Evolutionary conservation across 225 moss, liverwort and hornwort species (phyloP), one percentile per base, ranked within the genome.

Genomic region (Physcomitrellopsis africana): DNA sequence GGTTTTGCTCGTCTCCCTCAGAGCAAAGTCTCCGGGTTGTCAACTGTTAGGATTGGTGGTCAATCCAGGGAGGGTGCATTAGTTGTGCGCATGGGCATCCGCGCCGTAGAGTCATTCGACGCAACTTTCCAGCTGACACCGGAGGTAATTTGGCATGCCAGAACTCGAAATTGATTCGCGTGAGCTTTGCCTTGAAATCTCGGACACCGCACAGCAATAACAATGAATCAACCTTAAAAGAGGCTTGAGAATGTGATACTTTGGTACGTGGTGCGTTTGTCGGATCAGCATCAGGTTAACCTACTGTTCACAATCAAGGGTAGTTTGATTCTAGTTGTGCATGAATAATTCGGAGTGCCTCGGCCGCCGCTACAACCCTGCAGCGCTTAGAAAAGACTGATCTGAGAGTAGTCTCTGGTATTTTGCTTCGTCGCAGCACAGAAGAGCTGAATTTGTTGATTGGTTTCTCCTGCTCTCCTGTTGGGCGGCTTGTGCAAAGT

Each of bases 101-200:
- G 87, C 54, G 87, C 87, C 17, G 87, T 87, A 10, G 84, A 87
- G 67, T 81, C 87, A 54, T 87, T 87, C 59, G 87, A 87, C 53
- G 87, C 87, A 5, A 67, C 79, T 2, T 87, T 87, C 60, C 84
- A 84, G 81, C 84, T 87, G 13, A 79, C 79, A n/a, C n/a, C 79
- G 17, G 87, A 87, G 81, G 87, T 84, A 68, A 57, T 62, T 61
- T 23, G n/a, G 17, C 10, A 10, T 46, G 58, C 60, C 65, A 16
- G 12, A 66, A 45, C 27, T 7, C 45, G 29, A 57, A 60, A 43
- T 14, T 58, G 23, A 32, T 18, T 47, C 37, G 55, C 55, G 49
- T 8, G 53, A 46, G 49, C 26, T 20, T 51, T 37, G 7, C 43
- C 44, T 70, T 7, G 37, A 45, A 71, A 45, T 37, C 27, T 0